Base-by-base conservation (phyloP, 192 early-diverging fungal species). In the Jimgerdemannia flammicorona region DNA sequence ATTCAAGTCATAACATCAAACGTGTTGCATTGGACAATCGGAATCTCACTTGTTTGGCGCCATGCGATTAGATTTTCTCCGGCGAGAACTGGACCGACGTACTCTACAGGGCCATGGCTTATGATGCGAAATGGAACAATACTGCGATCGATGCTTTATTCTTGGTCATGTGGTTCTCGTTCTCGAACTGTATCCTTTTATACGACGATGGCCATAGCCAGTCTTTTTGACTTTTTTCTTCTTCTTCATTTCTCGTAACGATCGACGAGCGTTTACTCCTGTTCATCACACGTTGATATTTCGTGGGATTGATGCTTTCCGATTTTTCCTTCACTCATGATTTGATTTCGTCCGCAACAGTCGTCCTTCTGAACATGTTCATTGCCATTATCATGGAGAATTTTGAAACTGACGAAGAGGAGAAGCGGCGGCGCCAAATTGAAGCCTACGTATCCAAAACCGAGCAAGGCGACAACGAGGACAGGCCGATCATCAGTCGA, bases 321-420 rank as follows among this genome's bases (percentile, higher is more conserved):
- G 11, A 42, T 40, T 3, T 29, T 29, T 29, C 29, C 29, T 29
- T 29, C 29, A 29, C 29, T 29, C 29, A 20, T 68, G 18, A 68
- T 41, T 20, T 7, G 6, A 68, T 40, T 68, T 19, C 67, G 7
- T 59, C 8, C 49, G 14, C 29, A n/a, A 2, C 72, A 89, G 88
- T 90, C 74, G 83, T 90, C 3, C 68, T 90, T 59, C 75, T 90
- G 18, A 90, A 89, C 69, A 90, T 90, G 89, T 81, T 90, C 39
- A 89, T 90, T 72, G 87, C 87, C n/a, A 83, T 90, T 59, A 77
- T 90, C 20, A 86, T 87, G 84, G 89, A 90, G 73, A 90, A 90
- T 69, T 90, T 90, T 76, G 89, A 87, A 65, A 87, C 83, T 6
- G 83, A 80, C 0, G 89, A 90, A 74, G 83, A 84, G 64, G 84